Evolutionary conservation across 139 green algal species (phyloP).

Genomic region (Picochlorum sp.): DNA sequence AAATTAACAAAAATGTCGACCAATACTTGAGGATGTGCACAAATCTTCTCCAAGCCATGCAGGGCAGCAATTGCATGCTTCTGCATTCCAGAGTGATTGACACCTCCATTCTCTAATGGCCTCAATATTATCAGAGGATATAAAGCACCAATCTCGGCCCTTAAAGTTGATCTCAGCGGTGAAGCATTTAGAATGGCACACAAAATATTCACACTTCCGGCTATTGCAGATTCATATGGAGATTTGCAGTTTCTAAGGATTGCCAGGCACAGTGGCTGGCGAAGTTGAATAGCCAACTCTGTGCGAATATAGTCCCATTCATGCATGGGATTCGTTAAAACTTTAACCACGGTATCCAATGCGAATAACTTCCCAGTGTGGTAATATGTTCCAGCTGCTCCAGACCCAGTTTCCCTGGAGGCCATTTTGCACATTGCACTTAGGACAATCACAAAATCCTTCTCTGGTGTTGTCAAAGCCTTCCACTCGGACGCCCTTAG

Average conservation of each 20-base stretch:
- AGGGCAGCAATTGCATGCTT: neutral
- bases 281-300: slow-evolving; percentile 64
- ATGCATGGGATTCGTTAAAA: slow-evolving; percentile 61
- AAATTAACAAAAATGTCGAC: slow-evolving; percentile 94
- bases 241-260: slow-evolving; percentile 71
- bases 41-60: neutral
- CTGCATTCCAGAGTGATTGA: neutral
- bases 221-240: slow-evolving; percentile 32
- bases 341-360: slow-evolving; percentile 86
- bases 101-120: slow-evolving; percentile 56
- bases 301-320: slow-evolving; percentile 44
- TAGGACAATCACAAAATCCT: slow-evolving; percentile 77
- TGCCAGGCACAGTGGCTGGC: slow-evolving; percentile 70
- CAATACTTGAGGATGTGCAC: slow-evolving; percentile 26
- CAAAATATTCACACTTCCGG: slow-evolving; percentile 1
- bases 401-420: slow-evolving; percentile 42
- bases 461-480: slow-evolving; percentile 46
- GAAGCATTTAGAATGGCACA: neutral
- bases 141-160: slow-evolving; percentile 82
- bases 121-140: slow-evolving; percentile 80
- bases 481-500: slow-evolving; percentile 25
- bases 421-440: slow-evolving; percentile 73
- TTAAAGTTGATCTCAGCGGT: slow-evolving; percentile 44
- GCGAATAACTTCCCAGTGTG: slow-evolving; percentile 82
- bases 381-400: slow-evolving; percentile 55